These are phyloP conservation scores for Byssothecium circinans DNA, from an alignment of 2,329 filamentous ascomycete genomes.

Conservation along the genomic window DNA sequence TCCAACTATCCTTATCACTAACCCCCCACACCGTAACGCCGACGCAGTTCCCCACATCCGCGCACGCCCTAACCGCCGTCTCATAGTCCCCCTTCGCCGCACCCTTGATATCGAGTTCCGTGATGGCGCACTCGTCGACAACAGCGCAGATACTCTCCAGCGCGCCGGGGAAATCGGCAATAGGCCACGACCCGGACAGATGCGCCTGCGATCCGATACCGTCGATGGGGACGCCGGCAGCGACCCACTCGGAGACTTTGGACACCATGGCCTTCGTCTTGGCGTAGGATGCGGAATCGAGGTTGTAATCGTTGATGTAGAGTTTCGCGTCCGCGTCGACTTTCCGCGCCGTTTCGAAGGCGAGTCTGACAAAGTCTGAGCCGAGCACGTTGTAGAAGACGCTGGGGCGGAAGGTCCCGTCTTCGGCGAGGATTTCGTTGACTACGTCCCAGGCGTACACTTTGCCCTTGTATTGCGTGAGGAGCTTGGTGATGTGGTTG, in stretches of 20 bases:
- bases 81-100: constrained; percentile 61
- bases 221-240: constrained; percentile 64
- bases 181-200: constrained; percentile 48
- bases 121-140: constrained; percentile 63
- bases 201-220: constrained; percentile 65
- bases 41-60: constrained; percentile 61
- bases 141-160: constrained; percentile 57
- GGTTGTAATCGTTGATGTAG: constrained; percentile 73
- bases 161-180: constrained; percentile 51
- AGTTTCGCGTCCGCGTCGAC: constrained; percentile 69
- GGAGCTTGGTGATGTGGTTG: constrained; percentile 61
- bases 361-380: constrained; percentile 69
- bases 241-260: constrained; percentile 66
- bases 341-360: constrained; percentile 67
- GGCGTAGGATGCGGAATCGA: constrained; percentile 60
- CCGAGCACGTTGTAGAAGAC: constrained; percentile 71
- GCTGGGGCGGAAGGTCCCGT: constrained; percentile 60
- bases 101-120: constrained; percentile 67
- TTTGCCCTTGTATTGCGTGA: constrained; percentile 64
- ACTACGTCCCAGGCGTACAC: constrained; percentile 64
- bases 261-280: constrained; percentile 61
- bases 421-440: constrained; percentile 64
- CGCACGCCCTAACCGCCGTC: constrained; percentile 58
- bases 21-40: constrained; percentile 67
- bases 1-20: constrained; percentile 49